Conservation (phyloP, 768 basidiomycete species). For the Pleurotus ostreatus region DNA sequence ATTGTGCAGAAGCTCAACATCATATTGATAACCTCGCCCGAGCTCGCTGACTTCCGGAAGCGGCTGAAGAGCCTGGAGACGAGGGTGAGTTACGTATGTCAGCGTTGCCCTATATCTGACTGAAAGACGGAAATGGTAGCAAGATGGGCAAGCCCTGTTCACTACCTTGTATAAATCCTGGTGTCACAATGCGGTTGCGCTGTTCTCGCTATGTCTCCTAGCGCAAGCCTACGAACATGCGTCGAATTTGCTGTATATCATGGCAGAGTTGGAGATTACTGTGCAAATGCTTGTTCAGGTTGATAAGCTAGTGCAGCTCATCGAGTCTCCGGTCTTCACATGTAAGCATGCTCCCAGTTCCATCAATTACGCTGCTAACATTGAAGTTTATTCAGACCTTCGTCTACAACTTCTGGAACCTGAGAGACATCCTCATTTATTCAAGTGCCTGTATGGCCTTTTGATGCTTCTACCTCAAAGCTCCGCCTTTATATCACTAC, state of each 20-base stretch:
- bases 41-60: conserved; percentile 92
- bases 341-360: conserved; percentile 46
- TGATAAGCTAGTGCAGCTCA: conserved; percentile 95
- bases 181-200: conserved; percentile 98
- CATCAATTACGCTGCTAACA: neutral
- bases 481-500: conserved; percentile 89
- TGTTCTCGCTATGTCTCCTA: conserved; percentile 91
- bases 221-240: conserved; percentile 99
- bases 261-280: conserved; percentile 98
- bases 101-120: neutral
- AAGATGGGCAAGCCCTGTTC: conserved; percentile 96
- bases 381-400: conserved; percentile 43
- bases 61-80: conserved; percentile 91
- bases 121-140: conserved; percentile 32
- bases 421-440: conserved; percentile 92
- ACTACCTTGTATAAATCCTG: conserved; percentile 93
- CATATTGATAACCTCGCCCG: conserved; percentile 94
- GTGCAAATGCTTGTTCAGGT: conserved; percentile 93
- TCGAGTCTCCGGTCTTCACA: conserved; percentile 98
- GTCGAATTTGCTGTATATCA: conserved; percentile 91
- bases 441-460: conserved; percentile 96
- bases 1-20: conserved; percentile 98
- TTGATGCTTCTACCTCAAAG: conserved; percentile 98
- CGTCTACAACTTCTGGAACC: conserved; percentile 95
- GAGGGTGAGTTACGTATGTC: conserved; percentile 48